Evolutionary conservation across 2,329 filamentous ascomycete species (phyloP).

Genomic region (Fusarium avenaceum): DNA sequence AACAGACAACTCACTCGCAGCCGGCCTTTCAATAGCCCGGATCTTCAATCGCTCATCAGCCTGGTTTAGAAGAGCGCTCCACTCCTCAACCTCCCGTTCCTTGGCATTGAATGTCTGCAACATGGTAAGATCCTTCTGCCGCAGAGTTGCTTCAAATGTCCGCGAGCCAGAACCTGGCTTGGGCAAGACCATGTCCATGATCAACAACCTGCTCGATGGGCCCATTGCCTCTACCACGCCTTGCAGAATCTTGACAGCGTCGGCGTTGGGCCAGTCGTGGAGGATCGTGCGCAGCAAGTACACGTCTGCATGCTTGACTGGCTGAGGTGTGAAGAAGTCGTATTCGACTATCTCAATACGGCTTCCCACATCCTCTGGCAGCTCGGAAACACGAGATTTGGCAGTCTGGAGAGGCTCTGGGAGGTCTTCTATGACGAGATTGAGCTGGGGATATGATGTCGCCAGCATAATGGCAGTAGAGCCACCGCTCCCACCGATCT

Average conservation of each 20-base stretch:
- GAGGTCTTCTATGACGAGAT: slow-evolving; percentile 55
- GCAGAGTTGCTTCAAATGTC: slow-evolving; percentile 17
- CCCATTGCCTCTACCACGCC: slow-evolving; percentile 22
- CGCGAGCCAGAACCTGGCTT: slow-evolving; percentile 21
- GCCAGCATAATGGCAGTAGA: slow-evolving; percentile 40
- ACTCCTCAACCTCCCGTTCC: slow-evolving; percentile 32
- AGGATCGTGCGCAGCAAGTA: slow-evolving; percentile 52
- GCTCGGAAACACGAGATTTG: slow-evolving; percentile 35
- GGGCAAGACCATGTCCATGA: slow-evolving; percentile 44
- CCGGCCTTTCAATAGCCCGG: slow-evolving; percentile 25
- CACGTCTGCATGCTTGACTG: slow-evolving; percentile 48
- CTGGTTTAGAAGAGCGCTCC: slow-evolving; percentile 16
- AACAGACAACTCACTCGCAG: slow-evolving; percentile 31
- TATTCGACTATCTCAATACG: slow-evolving; percentile 48
- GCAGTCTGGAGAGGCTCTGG: slow-evolving; percentile 8
- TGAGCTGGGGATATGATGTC: slow-evolving; percentile 51
- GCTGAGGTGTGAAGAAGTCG: slow-evolving; percentile 54
- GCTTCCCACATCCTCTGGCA: slow-evolving; percentile 30
- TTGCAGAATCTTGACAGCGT: slow-evolving; percentile 50
- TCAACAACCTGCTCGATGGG: slow-evolving; percentile 15
- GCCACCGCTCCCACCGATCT: slow-evolving; percentile 35
- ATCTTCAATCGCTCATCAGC: slow-evolving; percentile 18
- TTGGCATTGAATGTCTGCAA: slow-evolving; percentile 39
- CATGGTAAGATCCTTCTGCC: slow-evolving; percentile 44
- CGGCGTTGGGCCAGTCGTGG: slow-evolving; percentile 55